phyloP scores from a whole-genome alignment of 1,284 basidiomycete species.

The Meira nashicola region DNA sequence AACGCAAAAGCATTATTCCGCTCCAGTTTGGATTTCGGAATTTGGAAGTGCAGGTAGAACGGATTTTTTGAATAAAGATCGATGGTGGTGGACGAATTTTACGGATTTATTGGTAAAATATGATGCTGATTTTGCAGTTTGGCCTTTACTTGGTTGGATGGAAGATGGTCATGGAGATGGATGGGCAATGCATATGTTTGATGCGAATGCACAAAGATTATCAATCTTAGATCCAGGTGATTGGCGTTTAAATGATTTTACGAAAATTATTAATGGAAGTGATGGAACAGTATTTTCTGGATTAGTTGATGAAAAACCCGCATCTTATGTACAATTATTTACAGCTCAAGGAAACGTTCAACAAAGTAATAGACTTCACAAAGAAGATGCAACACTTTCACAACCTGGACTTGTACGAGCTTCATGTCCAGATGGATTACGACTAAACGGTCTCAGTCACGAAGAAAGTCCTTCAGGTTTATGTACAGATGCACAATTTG shows the following conservation, averaged over 20 bases:
- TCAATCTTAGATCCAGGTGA: constrained; percentile 14
- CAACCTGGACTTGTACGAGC: constrained; percentile 11
- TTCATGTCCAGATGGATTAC: constrained; percentile 17
- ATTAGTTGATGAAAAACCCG: not conserved
- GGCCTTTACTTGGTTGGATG: constrained; percentile 20
- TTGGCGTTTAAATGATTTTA: constrained; percentile 11
- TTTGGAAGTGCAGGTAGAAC: constrained; percentile 14
- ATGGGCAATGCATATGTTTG: constrained; percentile 13
- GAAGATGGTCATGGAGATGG: constrained; percentile 13
- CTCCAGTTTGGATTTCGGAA: constrained; percentile 20
- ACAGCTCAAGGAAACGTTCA: constrained; percentile 9
- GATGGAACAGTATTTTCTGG: not conserved
- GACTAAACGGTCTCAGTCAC: constrained; percentile 10
- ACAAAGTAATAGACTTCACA: constrained; percentile 11
- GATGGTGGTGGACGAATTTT: constrained; percentile 16
- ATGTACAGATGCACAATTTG: constrained; percentile 16
- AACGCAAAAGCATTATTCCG: constrained; percentile 15
- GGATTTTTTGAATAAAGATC: constrained; percentile 7
- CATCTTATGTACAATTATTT: constrained; percentile 10
- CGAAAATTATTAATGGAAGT: not conserved
- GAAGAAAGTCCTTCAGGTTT: constrained; percentile 8
- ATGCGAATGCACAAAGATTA: constrained; percentile 6
- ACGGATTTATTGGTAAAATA: constrained; percentile 1
- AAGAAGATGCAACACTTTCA: not conserved
- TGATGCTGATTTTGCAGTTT: constrained; percentile 18